Evolutionary conservation across 2,329 filamentous ascomycete genomes (phyloP), one percentile per base, ranked within the genome.

Genomic region (Sordariomycetes sp.): DNA sequence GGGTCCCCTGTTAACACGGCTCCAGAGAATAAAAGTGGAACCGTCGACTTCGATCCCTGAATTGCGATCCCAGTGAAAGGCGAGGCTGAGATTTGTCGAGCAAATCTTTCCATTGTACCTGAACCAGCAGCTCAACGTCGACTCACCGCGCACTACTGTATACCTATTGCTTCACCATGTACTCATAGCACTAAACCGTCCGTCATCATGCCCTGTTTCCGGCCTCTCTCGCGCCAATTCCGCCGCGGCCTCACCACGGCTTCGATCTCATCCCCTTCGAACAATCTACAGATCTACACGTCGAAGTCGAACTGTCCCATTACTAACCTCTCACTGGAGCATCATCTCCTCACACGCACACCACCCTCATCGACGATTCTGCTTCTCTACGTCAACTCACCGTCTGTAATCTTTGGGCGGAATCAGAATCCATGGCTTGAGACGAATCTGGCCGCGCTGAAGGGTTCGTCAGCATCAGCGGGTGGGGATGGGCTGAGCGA

Each of bases 351-450:
- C 7, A 77, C 85, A 47, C 76, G 77, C 35, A 80, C 82, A 0
- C 73, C 79, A 2, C 66, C 76, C 6, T 73, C 82, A 39, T 86
- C 86, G 10, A 81, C 74, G 11, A 60, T 96, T 33, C 73, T 96
- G 3, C 83, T 96, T 37, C 72, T 95, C 33, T 98, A 96, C 63
- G 74, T 78, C 48, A 96, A 98, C 60, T 61, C 75, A 24, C 87
- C 90, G 1, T 87, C 85, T 54, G 72, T 98, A 39, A 80, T 98
- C 52, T 81, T 98, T 45, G 92, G 92, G 28, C 79, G 92, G 39
- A 98, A 98, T 56, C 92, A 98, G 63, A 98, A 98, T 55, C 92
- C 92, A 35, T 98, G 90, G 92, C 70, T 86, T 8, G 92, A 98
- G 63, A 79, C 86, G 41, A 85, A 94, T 53, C 69, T 95, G 8